phyloP scores from a whole-genome alignment of 2,329 filamentous ascomycete species.

The Cryphonectria nitschkei region DNA sequence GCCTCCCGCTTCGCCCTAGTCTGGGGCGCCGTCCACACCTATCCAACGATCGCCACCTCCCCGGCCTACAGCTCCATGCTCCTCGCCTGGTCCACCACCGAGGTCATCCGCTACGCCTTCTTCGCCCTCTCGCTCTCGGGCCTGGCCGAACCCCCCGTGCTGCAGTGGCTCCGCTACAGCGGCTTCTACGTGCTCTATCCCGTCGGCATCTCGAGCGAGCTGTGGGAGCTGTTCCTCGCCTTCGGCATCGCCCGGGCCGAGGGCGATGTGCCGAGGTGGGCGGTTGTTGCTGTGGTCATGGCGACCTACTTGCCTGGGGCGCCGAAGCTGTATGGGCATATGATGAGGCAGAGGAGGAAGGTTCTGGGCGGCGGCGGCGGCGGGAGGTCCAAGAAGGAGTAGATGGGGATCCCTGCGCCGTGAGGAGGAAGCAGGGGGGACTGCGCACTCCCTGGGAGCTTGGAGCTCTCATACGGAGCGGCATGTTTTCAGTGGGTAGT shows the following conservation, averaged over 20 bases:
- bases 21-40: slow-evolving; percentile 79
- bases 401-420: slow-evolving; percentile 24
- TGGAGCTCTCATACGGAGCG: slow-evolving; percentile 21
- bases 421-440: neutral
- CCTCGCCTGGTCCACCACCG: slow-evolving; percentile 84
- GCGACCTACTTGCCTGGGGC: slow-evolving; percentile 52
- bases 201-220: slow-evolving; percentile 87
- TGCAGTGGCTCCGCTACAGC: slow-evolving; percentile 88
- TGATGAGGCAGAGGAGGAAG: slow-evolving; percentile 89
- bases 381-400: slow-evolving; percentile 48
- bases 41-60: slow-evolving; percentile 63
- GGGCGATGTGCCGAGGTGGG: slow-evolving; percentile 26
- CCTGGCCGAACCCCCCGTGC: slow-evolving; percentile 58
- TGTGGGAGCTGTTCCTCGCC: slow-evolving; percentile 74
- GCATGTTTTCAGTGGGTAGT: too few relatives aligned
- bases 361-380: slow-evolving; percentile 66
- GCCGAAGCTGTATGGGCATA: slow-evolving; percentile 89
- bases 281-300: slow-evolving; percentile 30
- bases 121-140: slow-evolving; percentile 76
- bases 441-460: neutral
- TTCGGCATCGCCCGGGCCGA: slow-evolving; percentile 58
- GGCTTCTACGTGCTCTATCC: slow-evolving; percentile 94
- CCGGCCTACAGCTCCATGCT: slow-evolving; percentile 78
- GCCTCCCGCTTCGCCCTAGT: slow-evolving; percentile 84
- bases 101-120: slow-evolving; percentile 91